phyloP scores from a whole-genome alignment of 2,329 filamentous ascomycete genomes.

The Elsinoe arachidis region DNA sequence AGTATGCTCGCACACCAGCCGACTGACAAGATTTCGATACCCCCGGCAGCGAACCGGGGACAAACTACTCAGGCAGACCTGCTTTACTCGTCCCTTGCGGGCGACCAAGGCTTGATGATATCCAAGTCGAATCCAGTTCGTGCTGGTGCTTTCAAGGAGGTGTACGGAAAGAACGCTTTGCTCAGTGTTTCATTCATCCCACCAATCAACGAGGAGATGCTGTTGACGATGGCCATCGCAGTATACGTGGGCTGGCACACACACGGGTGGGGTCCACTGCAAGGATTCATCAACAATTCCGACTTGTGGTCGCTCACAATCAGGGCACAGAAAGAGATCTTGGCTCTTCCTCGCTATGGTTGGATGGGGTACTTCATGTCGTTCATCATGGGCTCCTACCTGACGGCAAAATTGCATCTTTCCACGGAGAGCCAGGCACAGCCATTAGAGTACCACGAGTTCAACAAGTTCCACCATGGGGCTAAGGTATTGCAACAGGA shows the following conservation, averaged over 20 bases:
- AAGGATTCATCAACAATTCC: not conserved
- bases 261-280: not conserved
- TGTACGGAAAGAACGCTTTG: not conserved
- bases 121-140: not conserved
- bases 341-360: not conserved
- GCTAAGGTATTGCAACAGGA: not conserved
- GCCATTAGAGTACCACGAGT: not conserved
- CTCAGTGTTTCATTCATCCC: not conserved
- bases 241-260: not conserved
- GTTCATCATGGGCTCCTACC: not conserved
- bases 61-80: not conserved
- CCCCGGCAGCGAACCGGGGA: not conserved
- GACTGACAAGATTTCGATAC: not conserved
- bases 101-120: not conserved
- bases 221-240: not conserved
- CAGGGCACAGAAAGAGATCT: not conserved
- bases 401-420: not conserved
- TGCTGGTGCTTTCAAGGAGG: not conserved
- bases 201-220: not conserved
- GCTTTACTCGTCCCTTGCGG: not conserved
- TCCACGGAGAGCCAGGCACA: not conserved
- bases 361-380: not conserved
- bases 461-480: not conserved
- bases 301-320: not conserved
- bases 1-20: not conserved